Percentiles rank a stretch among this genome's conserved stretches.
These are phyloP conservation scores for Penicillium cataractarum DNA, from an alignment of 495 filamentous ascomycete species.

Conservation along the genomic window DNA sequence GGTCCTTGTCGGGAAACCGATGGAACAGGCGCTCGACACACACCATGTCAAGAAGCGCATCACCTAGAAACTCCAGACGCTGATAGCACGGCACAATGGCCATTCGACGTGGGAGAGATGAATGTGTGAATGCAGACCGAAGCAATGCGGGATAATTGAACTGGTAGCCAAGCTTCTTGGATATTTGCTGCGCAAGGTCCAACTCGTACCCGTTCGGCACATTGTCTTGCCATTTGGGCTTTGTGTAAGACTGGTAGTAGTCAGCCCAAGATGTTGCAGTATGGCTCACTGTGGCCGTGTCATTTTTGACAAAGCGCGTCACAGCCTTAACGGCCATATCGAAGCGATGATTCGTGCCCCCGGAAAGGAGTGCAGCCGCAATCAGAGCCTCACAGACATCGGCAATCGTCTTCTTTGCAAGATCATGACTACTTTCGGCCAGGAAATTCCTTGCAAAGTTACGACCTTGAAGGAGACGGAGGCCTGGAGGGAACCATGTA, in stretches of 20 bases:
- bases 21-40: slow-evolving; percentile 81
- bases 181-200: slow-evolving; percentile 68
- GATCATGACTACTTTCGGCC: slow-evolving; percentile 60
- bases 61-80: slow-evolving; percentile 90
- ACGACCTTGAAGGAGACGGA: slow-evolving; percentile 65
- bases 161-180: slow-evolving; percentile 70
- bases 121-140: slow-evolving; percentile 85
- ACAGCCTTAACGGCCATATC: slow-evolving; percentile 86
- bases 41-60: slow-evolving; percentile 86
- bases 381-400: slow-evolving; percentile 97
- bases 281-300: slow-evolving; percentile 54
- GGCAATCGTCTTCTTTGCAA: slow-evolving; percentile 92
- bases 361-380: slow-evolving; percentile 78
- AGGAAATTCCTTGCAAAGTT: slow-evolving; percentile 56
- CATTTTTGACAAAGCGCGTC: slow-evolving; percentile 68
- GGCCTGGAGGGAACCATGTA: slow-evolving; percentile 80
- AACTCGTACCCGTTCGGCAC: slow-evolving; percentile 50
- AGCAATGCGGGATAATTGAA: slow-evolving; percentile 80
- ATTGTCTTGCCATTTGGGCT: slow-evolving; percentile 73
- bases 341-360: slow-evolving; percentile 59
- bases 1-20: slow-evolving; percentile 76
- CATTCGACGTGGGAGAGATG: slow-evolving; percentile 73
- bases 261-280: slow-evolving; percentile 67
- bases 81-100: slow-evolving; percentile 88
- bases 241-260: slow-evolving; percentile 70